Conservation (phyloP, 331 rosid species). For the Rosa hybrid region DNA sequence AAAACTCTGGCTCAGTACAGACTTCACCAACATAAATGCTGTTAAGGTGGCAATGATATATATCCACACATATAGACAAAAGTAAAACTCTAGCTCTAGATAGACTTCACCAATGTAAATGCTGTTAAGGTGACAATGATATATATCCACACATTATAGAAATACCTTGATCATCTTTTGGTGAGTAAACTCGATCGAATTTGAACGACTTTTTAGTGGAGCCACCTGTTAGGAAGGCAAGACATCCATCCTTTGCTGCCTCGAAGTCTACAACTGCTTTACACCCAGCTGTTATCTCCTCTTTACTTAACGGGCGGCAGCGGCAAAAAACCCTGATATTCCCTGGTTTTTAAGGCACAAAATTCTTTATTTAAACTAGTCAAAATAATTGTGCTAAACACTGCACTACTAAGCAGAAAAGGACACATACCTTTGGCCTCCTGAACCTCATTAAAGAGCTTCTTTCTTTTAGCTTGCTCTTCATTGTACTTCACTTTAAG, state of each 20-base stretch:
- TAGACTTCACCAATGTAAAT: background rate
- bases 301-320: slow-evolving; percentile 80
- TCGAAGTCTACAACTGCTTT: slow-evolving; percentile 72
- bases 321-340: slow-evolving; percentile 93
- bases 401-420: slow-evolving; percentile 11
- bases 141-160: slow-evolving; percentile 2
- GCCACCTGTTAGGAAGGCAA: slow-evolving; percentile 59
- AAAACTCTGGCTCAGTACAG: slow-evolving; percentile 20
- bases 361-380: slow-evolving; percentile 2
- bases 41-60: slow-evolving; percentile 12
- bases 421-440: slow-evolving; percentile 72
- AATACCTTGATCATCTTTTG: slow-evolving; percentile 81
- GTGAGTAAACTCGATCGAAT: slow-evolving; percentile 83
- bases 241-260: slow-evolving; percentile 78
- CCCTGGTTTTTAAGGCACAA: slow-evolving; percentile 42
- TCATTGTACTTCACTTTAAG: slow-evolving; percentile 75
- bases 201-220: slow-evolving; percentile 64
- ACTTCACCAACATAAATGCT: background rate
- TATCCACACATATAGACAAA: slow-evolving; percentile 16
- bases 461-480: slow-evolving; percentile 73
- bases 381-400: background rate
- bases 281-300: slow-evolving; percentile 56
- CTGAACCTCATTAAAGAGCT: slow-evolving; percentile 84
- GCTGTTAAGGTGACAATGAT: background rate
- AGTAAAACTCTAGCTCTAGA: slow-evolving; percentile 23